Evolutionary conservation across 768 basidiomycete species (phyloP).

Genomic region (Cystofilobasidium ferigula): DNA sequence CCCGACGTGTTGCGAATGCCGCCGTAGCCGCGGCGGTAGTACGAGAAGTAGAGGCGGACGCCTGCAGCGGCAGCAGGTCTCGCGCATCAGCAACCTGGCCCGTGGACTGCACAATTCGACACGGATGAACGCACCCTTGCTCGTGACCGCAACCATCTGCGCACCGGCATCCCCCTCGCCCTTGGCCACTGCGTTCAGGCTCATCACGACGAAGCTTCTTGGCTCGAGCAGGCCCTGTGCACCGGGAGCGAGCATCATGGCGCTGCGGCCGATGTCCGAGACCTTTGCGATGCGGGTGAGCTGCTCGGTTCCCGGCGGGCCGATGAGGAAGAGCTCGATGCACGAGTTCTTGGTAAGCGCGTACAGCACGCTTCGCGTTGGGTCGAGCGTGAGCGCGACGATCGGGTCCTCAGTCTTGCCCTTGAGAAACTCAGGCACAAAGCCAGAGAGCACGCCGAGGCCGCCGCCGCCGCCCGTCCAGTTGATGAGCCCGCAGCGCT

Average conservation of each 20-base stretch:
- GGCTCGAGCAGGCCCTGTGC: constrained; percentile 22
- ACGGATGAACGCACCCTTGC: constrained; percentile 5
- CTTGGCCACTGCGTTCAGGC: constrained; percentile 5
- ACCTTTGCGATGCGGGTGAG: constrained; percentile 26
- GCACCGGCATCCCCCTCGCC: constrained; percentile 21
- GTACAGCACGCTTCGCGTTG: constrained; percentile 61
- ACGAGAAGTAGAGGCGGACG: constrained; percentile 68
- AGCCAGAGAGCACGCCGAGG: neutral
- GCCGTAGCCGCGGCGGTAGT: constrained; percentile 32
- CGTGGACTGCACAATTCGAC: neutral
- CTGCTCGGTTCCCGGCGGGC: constrained; percentile 20
- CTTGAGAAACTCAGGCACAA: constrained; percentile 24
- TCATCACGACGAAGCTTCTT: constrained; percentile 3
- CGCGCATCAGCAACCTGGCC: neutral
- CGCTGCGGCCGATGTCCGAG: constrained; percentile 36
- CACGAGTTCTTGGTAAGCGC: constrained; percentile 56
- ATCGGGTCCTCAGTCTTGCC: constrained; percentile 49
- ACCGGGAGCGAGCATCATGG: constrained; percentile 58
- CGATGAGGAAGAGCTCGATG: constrained; percentile 54
- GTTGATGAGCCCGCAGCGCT: constrained; percentile 71
- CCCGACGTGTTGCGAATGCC: constrained; percentile 30
- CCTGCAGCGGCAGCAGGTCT: constrained; percentile 42
- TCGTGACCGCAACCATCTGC: constrained; percentile 23
- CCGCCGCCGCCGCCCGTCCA: constrained; percentile 64
- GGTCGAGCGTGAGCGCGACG: constrained; percentile 55